Base-by-base conservation (phyloP, 2,329 filamentous ascomycete species). In the Fusarium sp. region DNA sequence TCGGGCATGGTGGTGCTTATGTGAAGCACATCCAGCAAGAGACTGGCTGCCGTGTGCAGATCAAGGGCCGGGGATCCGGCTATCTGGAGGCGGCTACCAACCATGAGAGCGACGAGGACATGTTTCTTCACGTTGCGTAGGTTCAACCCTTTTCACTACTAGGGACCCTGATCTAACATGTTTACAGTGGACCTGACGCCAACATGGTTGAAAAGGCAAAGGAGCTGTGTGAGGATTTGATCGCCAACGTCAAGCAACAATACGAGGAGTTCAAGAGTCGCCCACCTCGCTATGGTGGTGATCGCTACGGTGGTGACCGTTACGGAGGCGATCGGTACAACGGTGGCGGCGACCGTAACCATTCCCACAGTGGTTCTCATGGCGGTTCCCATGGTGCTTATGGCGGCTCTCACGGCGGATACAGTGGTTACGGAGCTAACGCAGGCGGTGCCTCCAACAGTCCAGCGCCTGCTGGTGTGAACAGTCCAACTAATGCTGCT, bases 1-100 rank as follows among this genome's bases (percentile, higher is more conserved):
- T 99, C 57, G 96, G 96, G 51, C 92, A 95, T 74, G 94, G 94
- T 31, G 96, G 96, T 64, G 92, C 93, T 44, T 98, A 98, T 77
- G 96, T 99, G 65, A 99, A 99, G 81, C 95, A 98, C 77, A 98
- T 99, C 71, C 96, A 98, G 81, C 90, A 94, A 77, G 94, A 97
- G 81, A 98, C 96, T 16, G 88, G 93, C 67, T 98, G 96, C 79
- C 93, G 95, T 74, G 96, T 99, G 26, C 96, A 99, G 80, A 99
- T 99, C 83, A 99, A 99, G 79, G 96, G 96, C 19, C 93, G 93
- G 69, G 94, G 94, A 41, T 98, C 94, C 55, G 96, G 96, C 16
- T 99, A 97, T 78, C 90, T 97, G 76, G 96, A 99, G 79, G 89
- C 91, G 48, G 89, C 91, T 31, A 97, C 94, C n/a, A 92, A 93